phyloP scores from a whole-genome alignment of 192 early-diverging fungal genomes.

The Paraglomus occultum region DNA sequence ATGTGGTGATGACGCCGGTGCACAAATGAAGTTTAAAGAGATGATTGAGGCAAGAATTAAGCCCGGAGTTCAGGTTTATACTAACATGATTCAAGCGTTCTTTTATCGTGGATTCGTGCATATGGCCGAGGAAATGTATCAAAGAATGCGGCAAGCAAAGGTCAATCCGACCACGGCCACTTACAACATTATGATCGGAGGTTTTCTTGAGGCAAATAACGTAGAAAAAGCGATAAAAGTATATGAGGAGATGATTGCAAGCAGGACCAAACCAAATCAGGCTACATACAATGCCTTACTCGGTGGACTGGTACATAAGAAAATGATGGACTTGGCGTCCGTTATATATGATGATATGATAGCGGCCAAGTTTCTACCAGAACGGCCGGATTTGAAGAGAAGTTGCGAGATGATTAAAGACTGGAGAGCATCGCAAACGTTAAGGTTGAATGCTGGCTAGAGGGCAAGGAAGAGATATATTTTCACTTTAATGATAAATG shows the following conservation, averaged over 20 bases:
- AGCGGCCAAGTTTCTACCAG: background rate
- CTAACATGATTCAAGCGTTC: conserved; percentile 1
- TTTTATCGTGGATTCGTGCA: background rate
- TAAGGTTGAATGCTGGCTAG: too few species aligned
- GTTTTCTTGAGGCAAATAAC: background rate
- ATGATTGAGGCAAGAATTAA: background rate
- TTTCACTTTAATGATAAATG: too few species aligned
- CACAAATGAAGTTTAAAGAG: conserved; percentile 20
- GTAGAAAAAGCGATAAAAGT: background rate
- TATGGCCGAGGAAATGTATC: conserved; percentile 19
- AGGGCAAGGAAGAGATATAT: too few species aligned
- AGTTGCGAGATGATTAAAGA: conserved; percentile 21
- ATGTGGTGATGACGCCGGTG: conserved; percentile 7
- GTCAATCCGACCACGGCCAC: background rate
- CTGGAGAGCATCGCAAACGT: too few species aligned
- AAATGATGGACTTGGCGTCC: background rate
- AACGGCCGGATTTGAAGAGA: background rate
- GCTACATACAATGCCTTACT: conserved; percentile 8
- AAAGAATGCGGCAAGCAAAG: background rate
- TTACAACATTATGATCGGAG: conserved; percentile 18
- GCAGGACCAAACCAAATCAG: background rate
- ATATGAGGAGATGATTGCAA: conserved; percentile 5
- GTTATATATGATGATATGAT: conserved; percentile 23
- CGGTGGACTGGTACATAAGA: background rate
- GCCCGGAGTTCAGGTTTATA: too few species aligned